Percentiles rank a stretch among this genome's conserved stretches.
phyloP scores from a whole-genome alignment of 441 rosid species.

The Populus trichocarpa region DNA sequence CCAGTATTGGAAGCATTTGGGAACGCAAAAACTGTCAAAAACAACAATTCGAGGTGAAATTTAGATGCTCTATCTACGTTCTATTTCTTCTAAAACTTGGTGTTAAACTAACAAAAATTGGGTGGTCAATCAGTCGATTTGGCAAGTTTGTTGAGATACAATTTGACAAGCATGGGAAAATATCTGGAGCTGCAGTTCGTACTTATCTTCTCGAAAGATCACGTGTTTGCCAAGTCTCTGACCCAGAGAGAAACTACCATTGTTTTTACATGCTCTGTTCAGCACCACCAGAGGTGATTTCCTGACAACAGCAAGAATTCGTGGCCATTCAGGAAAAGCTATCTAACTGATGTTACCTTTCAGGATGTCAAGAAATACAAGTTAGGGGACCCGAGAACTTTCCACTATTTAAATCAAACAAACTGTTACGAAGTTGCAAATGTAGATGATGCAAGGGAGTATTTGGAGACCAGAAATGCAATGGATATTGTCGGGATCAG shows the following conservation, averaged over 20 bases:
- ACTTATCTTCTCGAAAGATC: conserved; percentile 77
- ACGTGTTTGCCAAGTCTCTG: conserved; percentile 72
- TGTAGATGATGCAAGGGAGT: conserved; percentile 66
- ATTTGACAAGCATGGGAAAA: conserved; percentile 71
- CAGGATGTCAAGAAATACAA: conserved; percentile 63
- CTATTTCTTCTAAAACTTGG: background rate
- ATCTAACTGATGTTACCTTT: conserved; percentile 14
- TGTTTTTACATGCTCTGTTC: conserved; percentile 78
- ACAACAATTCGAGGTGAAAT: conserved; percentile 71
- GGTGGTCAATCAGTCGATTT: conserved; percentile 48
- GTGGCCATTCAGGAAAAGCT: background rate
- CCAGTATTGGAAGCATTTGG: conserved; percentile 86
- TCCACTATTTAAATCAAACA: conserved; percentile 63
- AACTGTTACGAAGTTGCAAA: conserved; percentile 54
- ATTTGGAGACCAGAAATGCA: conserved; percentile 65
- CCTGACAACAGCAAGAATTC: background rate
- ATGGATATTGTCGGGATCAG: conserved; percentile 73
- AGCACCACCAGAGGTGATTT: conserved; percentile 56
- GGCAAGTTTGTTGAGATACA: conserved; percentile 87
- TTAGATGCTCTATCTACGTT: background rate
- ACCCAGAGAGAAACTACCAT: conserved; percentile 74
- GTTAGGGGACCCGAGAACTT: conserved; percentile 53
- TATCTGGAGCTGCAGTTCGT: conserved; percentile 74
- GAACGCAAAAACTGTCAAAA: conserved; percentile 73
- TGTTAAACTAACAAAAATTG: conserved; percentile 11